phyloP scores from a whole-genome alignment of 306 rosid species.

The Vigna hirtella region DNA sequence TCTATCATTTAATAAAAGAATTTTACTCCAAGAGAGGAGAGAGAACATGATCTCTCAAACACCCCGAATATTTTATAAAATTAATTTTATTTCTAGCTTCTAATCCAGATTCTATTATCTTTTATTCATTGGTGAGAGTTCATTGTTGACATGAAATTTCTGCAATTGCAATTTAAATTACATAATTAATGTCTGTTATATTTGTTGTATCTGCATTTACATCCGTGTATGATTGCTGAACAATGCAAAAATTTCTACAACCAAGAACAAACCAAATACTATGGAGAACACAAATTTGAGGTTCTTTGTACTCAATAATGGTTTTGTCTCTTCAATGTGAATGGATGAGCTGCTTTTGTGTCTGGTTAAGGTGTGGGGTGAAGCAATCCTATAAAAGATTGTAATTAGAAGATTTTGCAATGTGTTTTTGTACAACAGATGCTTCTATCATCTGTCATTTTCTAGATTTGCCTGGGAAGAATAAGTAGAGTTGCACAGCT shows the following conservation, averaged over 20 bases:
- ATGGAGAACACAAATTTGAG: background rate
- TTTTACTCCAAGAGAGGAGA: background rate
- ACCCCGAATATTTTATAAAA: background rate
- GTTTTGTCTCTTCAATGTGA: conserved; percentile 14
- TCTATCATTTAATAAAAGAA: background rate
- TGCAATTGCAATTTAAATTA: background rate
- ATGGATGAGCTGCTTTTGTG: background rate
- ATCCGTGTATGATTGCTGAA: background rate
- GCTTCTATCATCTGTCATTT: background rate
- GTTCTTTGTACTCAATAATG: background rate
- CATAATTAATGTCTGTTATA: background rate
- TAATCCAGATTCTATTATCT: background rate
- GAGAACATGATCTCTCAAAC: background rate
- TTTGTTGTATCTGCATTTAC: background rate
- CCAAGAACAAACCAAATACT: conserved; percentile 13
- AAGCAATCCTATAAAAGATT: conserved; percentile 30
- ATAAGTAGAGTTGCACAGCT: background rate
- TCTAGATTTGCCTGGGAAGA: background rate
- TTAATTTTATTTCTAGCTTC: background rate
- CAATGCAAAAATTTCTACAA: background rate
- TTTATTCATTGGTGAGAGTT: background rate
- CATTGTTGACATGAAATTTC: conserved; percentile 1
- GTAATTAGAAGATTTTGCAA: background rate
- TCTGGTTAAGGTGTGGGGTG: conserved; percentile 11
- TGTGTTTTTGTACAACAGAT: background rate